These are phyloP conservation scores for Ceratocystis huliohia DNA, from an alignment of 2,329 filamentous ascomycete genomes.

Conservation along the genomic window DNA sequence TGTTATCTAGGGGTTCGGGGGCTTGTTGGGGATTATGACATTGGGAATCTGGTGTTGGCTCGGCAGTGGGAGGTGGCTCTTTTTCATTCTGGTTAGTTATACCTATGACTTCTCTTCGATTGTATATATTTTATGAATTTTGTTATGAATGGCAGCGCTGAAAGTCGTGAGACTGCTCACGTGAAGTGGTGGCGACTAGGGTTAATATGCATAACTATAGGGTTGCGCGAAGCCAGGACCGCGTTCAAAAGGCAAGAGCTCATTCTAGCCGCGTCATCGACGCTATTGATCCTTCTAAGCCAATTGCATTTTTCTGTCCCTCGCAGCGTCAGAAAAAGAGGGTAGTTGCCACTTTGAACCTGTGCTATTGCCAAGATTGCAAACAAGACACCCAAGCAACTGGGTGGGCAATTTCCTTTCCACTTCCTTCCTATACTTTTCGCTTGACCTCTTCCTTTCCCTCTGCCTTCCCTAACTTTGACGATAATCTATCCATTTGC, in stretches of 20 bases:
- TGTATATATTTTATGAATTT: background rate
- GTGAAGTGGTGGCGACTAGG: background rate
- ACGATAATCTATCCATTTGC: too few relatives aligned
- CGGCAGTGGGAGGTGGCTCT: background rate
- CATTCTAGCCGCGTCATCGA: slow-evolving; percentile 6
- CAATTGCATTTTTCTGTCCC: background rate
- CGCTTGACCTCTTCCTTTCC: too few relatives aligned
- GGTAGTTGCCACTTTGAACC: slow-evolving; percentile 9
- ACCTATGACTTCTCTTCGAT: background rate
- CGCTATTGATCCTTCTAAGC: background rate
- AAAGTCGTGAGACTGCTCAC: too few relatives aligned
- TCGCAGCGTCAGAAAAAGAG: background rate
- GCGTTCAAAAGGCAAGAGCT: background rate
- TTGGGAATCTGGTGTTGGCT: background rate
- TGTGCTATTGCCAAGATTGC: background rate
- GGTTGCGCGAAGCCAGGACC: background rate
- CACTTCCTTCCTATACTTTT: too few relatives aligned
- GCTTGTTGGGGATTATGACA: background rate
- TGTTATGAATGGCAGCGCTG: background rate
- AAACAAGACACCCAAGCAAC: background rate
- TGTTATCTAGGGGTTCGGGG: background rate
- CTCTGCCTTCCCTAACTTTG: too few relatives aligned
- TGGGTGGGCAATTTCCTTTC: background rate
- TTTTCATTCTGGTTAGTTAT: background rate
- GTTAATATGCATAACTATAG: background rate